Conservation (phyloP, 192 early-diverging fungal species). For the Umbelopsis sp. region DNA sequence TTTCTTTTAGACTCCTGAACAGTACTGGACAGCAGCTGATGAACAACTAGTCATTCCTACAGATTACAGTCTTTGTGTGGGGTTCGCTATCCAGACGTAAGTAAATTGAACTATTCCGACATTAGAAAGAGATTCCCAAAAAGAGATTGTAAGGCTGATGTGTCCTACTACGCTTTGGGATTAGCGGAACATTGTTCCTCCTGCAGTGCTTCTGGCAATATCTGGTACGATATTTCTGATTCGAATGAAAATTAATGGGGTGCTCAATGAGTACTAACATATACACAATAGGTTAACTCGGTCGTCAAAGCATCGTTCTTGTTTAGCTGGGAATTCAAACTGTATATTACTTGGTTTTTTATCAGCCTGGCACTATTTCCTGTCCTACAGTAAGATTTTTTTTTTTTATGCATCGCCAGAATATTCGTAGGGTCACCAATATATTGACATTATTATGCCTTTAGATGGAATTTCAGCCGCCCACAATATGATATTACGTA, state of each 20-base stretch:
- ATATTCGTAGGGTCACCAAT: background rate
- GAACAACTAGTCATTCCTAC: conserved; percentile 16
- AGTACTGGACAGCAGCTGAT: conserved; percentile 20
- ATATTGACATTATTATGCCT: background rate
- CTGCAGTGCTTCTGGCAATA: conserved; percentile 55
- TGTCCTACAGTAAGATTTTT: conserved; percentile 2
- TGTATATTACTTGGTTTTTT: conserved; percentile 39
- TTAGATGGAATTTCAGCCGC: conserved; percentile 21
- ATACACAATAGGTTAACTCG: background rate
- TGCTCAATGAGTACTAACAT: background rate
- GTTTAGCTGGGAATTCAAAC: conserved; percentile 47
- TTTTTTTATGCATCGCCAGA: background rate
- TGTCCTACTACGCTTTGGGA: conserved; percentile 19
- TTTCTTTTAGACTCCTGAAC: background rate
- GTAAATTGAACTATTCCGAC: background rate
- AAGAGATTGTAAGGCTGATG: conserved; percentile 28
- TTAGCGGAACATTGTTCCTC: conserved; percentile 42
- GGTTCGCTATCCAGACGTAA: conserved; percentile 36
- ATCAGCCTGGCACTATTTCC: conserved; percentile 9
- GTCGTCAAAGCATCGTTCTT: conserved; percentile 45
- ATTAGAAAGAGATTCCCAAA: background rate
- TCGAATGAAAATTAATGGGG: background rate
- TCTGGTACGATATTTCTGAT: conserved; percentile 15
- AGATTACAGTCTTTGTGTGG: conserved; percentile 35
- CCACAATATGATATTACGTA: conserved; percentile 9